Evolutionary conservation across 306 rosid species (phyloP), one percentile per base, ranked within the genome.

Genomic region (Gleditsia sinensis): DNA sequence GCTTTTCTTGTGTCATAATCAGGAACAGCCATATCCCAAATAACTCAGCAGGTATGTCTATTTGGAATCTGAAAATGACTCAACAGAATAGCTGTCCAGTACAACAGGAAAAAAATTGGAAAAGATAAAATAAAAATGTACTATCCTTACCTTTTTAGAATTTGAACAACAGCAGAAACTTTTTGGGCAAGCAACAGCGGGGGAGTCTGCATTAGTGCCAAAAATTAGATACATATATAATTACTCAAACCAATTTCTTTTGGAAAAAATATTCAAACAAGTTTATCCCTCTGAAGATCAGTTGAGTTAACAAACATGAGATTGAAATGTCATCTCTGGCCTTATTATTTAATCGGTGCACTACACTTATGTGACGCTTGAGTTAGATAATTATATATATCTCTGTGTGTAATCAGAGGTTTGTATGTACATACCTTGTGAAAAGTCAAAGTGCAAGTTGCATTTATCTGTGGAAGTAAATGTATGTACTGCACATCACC

Each of bases 401-500:
- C 2, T 81, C 36, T 21, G 49, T 34, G 39, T 61, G 60, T 67
- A 67, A 25, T 24, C 32, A 69, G 57, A 76, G 71, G 54, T 43
- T 27, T 56, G 25, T 76, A 42, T 60, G 57, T 74, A 62, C 80
- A 13, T 54, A 88, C 98, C 92, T 85, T 85, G 62, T 94, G 97
- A 73, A 94, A 94, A 81, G 50, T 78, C 88, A 94, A 81, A 76
- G 63, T 64, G 85, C 94, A 94, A 27, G 98, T 91, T 55, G 74
- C 83, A 85, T 89, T 84, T 72, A 80, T 79, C 71, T 87, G 94
- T 61, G 98, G 91, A 77, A 85, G 93, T 75, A 94, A 72, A 59
- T 81, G 88, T 85, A 94, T 69, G 86, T 85, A 90, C 72, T 84
- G 94, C 76, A 85, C 87, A 78, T 88, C 85, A 49, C 96, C 94